Conservation (phyloP, 2,329 filamentous ascomycete species). For the Venturia nashicola region DNA sequence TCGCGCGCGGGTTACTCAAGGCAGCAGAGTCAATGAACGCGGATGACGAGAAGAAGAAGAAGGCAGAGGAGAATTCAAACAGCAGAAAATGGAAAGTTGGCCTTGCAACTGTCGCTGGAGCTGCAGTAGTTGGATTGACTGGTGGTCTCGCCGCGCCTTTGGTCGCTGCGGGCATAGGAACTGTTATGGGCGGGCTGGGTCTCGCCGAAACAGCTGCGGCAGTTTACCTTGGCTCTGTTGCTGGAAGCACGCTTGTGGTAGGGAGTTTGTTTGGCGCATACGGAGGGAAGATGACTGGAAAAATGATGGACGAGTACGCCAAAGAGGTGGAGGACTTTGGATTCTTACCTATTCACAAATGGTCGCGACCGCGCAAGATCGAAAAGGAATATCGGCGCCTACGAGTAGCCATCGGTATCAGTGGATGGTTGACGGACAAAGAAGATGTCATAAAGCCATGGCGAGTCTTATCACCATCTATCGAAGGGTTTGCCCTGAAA, state of each 20-base stretch:
- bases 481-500: constrained; percentile 70
- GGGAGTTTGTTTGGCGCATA: constrained; percentile 89
- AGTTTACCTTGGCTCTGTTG: constrained; percentile 65
- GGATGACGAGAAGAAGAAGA: constrained; percentile 63
- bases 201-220: constrained; percentile 64
- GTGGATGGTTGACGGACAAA: constrained; percentile 65
- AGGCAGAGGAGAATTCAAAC: constrained; percentile 53
- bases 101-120: constrained; percentile 75
- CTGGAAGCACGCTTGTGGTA: constrained; percentile 66
- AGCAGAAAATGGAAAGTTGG: constrained; percentile 69
- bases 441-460: constrained; percentile 67
- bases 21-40: constrained; percentile 66
- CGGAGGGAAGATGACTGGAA: constrained; percentile 66
- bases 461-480: constrained; percentile 58
- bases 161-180: constrained; percentile 66
- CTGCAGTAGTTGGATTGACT: constrained; percentile 73
- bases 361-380: constrained; percentile 38
- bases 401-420: constrained; percentile 70
- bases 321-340: constrained; percentile 82
- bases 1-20: constrained; percentile 62
- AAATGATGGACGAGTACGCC: constrained; percentile 81
- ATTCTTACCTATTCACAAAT: constrained; percentile 60
- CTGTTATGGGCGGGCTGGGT: constrained; percentile 63
- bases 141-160: constrained; percentile 68
- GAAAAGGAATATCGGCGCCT: constrained; percentile 40